phyloP scores from a whole-genome alignment of 164 flowering plant genomes.

The Buxus sempervirens region DNA sequence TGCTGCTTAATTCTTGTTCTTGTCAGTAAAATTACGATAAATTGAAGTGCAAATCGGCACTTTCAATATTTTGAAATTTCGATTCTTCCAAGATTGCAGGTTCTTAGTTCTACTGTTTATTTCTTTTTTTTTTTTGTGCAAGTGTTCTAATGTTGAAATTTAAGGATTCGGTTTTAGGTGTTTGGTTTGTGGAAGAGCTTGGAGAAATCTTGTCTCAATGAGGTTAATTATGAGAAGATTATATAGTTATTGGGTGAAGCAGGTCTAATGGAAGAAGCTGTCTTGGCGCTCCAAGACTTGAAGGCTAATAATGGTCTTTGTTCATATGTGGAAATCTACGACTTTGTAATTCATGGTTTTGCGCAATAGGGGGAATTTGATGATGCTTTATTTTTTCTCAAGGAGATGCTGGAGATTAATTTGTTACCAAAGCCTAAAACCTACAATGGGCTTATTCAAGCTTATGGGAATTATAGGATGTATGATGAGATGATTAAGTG shows the following conservation, averaged over 20 bases:
- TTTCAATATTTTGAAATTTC: too few relatives aligned
- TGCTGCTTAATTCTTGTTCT: background rate
- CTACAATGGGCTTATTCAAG: constrained; percentile 49
- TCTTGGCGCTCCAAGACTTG: constrained; percentile 32
- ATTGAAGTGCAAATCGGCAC: background rate
- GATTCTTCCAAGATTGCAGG: too few relatives aligned
- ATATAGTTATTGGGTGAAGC: constrained; percentile 34
- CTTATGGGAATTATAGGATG: constrained; percentile 47
- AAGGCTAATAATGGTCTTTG: constrained; percentile 24
- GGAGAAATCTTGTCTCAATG: constrained; percentile 42
- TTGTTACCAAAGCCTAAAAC: constrained; percentile 31
- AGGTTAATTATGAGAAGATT: constrained; percentile 39
- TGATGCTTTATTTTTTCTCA: constrained; percentile 31
- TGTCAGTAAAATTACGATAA: background rate
- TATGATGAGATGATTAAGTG: constrained; percentile 57
- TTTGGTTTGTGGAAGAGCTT: constrained; percentile 49
- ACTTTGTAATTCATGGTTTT: constrained; percentile 44
- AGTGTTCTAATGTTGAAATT: constrained; percentile 1
- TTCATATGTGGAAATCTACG: constrained; percentile 38
- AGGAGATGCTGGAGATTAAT: constrained; percentile 36
- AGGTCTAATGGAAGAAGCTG: constrained; percentile 41
- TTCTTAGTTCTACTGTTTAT: too few relatives aligned
- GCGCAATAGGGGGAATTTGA: constrained; percentile 40
- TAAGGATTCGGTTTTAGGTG: constrained; percentile 32
- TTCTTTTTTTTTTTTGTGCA: too few relatives aligned